These are phyloP conservation scores for Chlorencoelia australis DNA, from an alignment of 2,329 filamentous ascomycete species.

Conservation along the genomic window DNA sequence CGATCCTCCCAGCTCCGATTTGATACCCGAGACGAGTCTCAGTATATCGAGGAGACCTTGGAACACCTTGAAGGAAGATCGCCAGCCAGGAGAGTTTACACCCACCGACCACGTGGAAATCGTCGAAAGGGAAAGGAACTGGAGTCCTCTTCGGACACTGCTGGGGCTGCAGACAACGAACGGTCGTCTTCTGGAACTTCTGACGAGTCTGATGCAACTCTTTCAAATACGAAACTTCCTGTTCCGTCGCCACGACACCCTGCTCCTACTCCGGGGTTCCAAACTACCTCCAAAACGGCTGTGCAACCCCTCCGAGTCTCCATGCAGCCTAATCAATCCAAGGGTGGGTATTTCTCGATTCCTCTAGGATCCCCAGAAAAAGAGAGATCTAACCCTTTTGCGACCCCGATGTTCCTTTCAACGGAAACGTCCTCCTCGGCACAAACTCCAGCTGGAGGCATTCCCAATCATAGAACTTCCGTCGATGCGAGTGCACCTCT, in stretches of 20 bases:
- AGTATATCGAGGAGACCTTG: constrained; percentile 21
- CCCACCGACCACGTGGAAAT: constrained; percentile 13
- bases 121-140: constrained; percentile 8
- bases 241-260: constrained; percentile 6
- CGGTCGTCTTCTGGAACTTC: constrained; percentile 23
- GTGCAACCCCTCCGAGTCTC: no score
- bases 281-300: no score
- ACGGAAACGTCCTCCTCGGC: no score
- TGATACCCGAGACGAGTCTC: constrained; percentile 18
- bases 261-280: constrained; percentile 8
- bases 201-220: constrained; percentile 22
- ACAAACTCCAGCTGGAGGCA: no score
- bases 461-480: no score
- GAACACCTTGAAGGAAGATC: constrained; percentile 19
- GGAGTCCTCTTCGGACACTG: constrained; percentile 16
- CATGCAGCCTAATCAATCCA: constrained; percentile 5
- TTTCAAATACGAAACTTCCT: constrained; percentile 14
- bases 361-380: constrained; percentile 10
- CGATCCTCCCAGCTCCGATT: constrained; percentile 27
- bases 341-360: constrained; percentile 17
- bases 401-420: no score
- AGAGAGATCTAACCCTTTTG: constrained; percentile 16
- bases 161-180: constrained; percentile 21
- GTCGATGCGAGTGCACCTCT: constrained; percentile 8
- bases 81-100: constrained; percentile 11